Evolutionary conservation across 768 basidiomycete genomes (phyloP).

Genomic region (Gymnopilus dilepis): DNA sequence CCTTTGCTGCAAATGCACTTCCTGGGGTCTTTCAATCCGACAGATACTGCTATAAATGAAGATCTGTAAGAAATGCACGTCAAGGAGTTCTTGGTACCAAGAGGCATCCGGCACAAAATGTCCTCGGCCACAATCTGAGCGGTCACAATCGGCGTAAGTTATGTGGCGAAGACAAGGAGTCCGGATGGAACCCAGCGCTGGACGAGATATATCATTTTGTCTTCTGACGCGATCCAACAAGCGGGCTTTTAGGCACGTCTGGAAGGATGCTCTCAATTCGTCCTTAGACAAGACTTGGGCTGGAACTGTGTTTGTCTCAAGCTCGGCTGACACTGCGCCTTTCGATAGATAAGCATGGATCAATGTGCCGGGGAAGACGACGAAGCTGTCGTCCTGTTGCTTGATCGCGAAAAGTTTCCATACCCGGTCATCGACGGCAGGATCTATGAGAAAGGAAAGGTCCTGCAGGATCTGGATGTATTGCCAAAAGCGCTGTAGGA

Average conservation of each 20-base stretch:
- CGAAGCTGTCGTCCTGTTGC: slow-evolving; percentile 34
- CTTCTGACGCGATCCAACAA: slow-evolving; percentile 19
- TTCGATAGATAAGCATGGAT: slow-evolving; percentile 17
- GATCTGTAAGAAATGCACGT: slow-evolving; percentile 55
- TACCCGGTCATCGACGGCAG: slow-evolving; percentile 24
- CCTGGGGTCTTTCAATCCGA: slow-evolving; percentile 20
- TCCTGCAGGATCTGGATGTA: slow-evolving; percentile 41
- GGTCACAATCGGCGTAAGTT: slow-evolving; percentile 37
- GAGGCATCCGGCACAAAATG: slow-evolving; percentile 36
- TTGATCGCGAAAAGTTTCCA: slow-evolving; percentile 42
- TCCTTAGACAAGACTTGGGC: background rate
- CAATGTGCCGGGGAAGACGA: slow-evolving; percentile 32
- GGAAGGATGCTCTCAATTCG: background rate
- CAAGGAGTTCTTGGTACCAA: slow-evolving; percentile 48
- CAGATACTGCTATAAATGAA: slow-evolving; percentile 45
- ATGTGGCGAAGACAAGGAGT: slow-evolving; percentile 31
- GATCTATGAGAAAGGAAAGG: slow-evolving; percentile 33
- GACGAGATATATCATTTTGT: slow-evolving; percentile 16
- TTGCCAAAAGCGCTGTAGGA: slow-evolving; percentile 38
- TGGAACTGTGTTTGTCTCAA: background rate
- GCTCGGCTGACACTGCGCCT: background rate
- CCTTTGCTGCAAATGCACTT: slow-evolving; percentile 22
- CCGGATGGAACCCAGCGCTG: background rate
- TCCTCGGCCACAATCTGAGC: slow-evolving; percentile 37
- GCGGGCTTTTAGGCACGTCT: slow-evolving; percentile 10